These are phyloP conservation scores for Candida loeiensis DNA, from an alignment of 805 yeast genomes.

Conservation along the genomic window DNA sequence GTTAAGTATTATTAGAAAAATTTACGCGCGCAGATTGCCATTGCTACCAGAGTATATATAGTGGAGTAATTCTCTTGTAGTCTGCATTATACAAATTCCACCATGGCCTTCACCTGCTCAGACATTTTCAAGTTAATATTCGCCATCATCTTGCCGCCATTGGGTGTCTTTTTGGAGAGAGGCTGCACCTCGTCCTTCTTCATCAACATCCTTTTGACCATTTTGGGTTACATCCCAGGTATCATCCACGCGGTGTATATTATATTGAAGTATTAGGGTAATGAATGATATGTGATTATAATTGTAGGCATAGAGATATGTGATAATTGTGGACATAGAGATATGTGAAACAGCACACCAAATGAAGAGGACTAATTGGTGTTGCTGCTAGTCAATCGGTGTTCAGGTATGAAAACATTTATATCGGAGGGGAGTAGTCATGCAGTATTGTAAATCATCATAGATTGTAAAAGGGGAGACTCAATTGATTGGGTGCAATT, in stretches of 20 bases:
- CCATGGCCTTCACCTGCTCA: slow-evolving; percentile 51
- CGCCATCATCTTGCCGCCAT: slow-evolving; percentile 55
- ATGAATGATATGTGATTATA: background rate
- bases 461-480: too few species aligned
- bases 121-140: slow-evolving; percentile 51
- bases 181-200: slow-evolving; percentile 46
- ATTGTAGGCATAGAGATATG: background rate
- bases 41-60: background rate
- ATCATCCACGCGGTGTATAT: slow-evolving; percentile 62
- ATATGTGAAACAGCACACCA: too few species aligned
- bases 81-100: slow-evolving; percentile 7
- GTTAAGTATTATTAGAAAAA: too few species aligned
- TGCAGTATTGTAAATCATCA: too few species aligned
- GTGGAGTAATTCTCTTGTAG: background rate
- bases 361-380: too few species aligned
- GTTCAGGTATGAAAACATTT: too few species aligned
- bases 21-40: too few species aligned
- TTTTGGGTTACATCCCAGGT: slow-evolving; percentile 77
- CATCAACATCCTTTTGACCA: slow-evolving; percentile 62
- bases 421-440: too few species aligned
- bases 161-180: slow-evolving; percentile 58
- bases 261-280: slow-evolving; percentile 30
- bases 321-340: too few species aligned
- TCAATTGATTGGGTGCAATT: too few species aligned
- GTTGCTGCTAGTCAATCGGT: too few species aligned